These are phyloP conservation scores for Porcisia hertigi DNA, from an alignment of 208 protist species.

Conservation along the genomic window DNA sequence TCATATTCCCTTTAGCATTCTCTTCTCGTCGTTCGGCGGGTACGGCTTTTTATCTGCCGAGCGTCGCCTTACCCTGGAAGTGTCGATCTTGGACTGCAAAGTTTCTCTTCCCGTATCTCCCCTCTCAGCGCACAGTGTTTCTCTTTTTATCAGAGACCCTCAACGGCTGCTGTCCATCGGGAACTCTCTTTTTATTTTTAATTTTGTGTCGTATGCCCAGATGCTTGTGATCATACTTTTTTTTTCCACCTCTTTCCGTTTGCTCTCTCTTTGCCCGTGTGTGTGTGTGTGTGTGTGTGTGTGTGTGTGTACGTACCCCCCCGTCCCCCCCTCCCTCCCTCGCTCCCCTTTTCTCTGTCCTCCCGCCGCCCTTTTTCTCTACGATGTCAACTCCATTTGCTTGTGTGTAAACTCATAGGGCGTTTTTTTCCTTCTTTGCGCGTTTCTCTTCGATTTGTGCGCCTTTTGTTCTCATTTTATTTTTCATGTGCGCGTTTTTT, in stretches of 20 bases:
- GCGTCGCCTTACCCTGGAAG: neutral
- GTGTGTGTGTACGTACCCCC: neutral
- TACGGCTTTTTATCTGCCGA: neutral
- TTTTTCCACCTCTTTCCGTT: neutral
- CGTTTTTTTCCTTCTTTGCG: constrained; percentile 1
- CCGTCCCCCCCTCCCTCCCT: neutral
- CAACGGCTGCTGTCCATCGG: neutral
- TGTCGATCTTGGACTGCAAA: neutral
- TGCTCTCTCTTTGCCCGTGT: neutral
- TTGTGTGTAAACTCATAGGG: neutral
- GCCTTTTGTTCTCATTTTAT: neutral
- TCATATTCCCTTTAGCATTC: neutral
- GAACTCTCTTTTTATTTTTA: neutral
- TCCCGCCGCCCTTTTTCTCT: neutral
- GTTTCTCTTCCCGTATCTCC: too few species aligned
- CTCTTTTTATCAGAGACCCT: neutral
- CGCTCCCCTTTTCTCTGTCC: neutral
- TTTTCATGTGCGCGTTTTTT: neutral
- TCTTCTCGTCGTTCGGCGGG: neutral
- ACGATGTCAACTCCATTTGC: neutral
- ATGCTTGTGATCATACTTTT: neutral
- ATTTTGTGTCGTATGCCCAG: neutral
- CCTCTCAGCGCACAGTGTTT: neutral
- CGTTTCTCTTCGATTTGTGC: neutral
- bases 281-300: neutral